Base-by-base conservation (phyloP, 305 asterid species). In the Rubia peregrina region DNA sequence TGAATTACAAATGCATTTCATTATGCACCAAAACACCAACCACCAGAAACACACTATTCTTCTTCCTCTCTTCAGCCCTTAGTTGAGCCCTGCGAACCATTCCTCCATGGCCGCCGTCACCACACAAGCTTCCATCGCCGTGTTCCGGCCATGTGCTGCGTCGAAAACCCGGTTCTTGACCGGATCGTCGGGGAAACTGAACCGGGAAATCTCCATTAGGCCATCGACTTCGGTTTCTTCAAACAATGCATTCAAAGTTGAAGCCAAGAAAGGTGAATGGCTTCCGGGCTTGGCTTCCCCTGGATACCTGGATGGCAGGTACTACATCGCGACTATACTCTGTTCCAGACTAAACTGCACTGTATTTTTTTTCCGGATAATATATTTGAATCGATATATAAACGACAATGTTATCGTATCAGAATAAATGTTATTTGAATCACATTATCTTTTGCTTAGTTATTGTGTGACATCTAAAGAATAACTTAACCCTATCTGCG, bases 231-330 rank as follows among this genome's bases (percentile, higher is more conserved):
- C 57, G 19, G 57, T 51, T 51, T 75, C 79, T 65, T 66, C 87
- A 13, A 68, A 85, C 19, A 69, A 3, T 9, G 75, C 91, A 2
- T 77, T 88, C 84, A 88, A 84, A 72, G 89, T 91, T 61, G 90
- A 91, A 82, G 99, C 97, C 64, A 94, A 84, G 92, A 91, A 91
- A 80, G 99, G 99, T 17, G 86, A 89, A 82, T 94, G 99, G 99
- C 85, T 91, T 6, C 99, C 99, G 0, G 97, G 99, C n/a, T 72
- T 89, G 82, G 71, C 95, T 71, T 89, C 96, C 40, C 99, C 99
- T 9, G 56, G 65, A 49, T 91, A 91, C 73, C 97, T 94, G 40
- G 78, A 85, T 74, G 99, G 99, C 79, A 91, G 96, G 98, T 92
- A 43, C 49, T 55, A 38, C 33, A 30, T 30, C 33, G 3, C 33